Base-by-base conservation (phyloP, 2,329 filamentous ascomycete genomes). In the Fusarium gaditjirri region DNA sequence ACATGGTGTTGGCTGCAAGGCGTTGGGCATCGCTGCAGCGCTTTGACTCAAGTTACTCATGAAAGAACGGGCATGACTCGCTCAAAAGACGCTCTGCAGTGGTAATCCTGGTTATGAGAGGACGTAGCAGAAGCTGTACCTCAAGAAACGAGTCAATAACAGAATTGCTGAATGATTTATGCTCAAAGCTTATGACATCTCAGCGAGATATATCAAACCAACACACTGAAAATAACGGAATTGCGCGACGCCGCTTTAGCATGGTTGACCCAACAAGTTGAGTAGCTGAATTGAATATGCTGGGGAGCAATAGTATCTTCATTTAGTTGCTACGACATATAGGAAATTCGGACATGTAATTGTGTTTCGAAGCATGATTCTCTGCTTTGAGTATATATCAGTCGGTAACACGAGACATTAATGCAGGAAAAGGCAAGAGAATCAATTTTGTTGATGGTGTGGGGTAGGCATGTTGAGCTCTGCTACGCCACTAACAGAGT, bases 221-320 rank as follows among this genome's bases (percentile, higher is more conserved):
- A n/a, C n/a, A n/a, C n/a, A n/a, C n/a, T n/a, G n/a, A n/a, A n/a
- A 25, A 21, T 25, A 7, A n/a, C 3, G 8, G 12, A 23, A 25
- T 8, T 11, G 31, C 21, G 12, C 2, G 31, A 35, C 14, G 3
- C 8, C 31, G 19, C 21, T n/a, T 11, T 11, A 6, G 3, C 3
- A 25, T 27, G 4, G 12, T 21, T 4, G 5, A 21, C 2, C 17
- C 3, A 4, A 9, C 0, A 21, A 6, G 10, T 5, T 14, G 10
- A 14, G 14, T 6, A n/a, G 2, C 5, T 11, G 3, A 2, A 5
- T 13, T 3, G 10, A 2, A 6, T 4, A 2, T 17, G 13, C 2
- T 8, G 21, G 3, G 0, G 6, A 29, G 3, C 9, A 35, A 17
- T n/a, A 35, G 7, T 35, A 5, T 11, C 3, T 6, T 1, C 5